phyloP scores from a whole-genome alignment of 306 rosid species.

The Chamaecrista fasciculata region DNA sequence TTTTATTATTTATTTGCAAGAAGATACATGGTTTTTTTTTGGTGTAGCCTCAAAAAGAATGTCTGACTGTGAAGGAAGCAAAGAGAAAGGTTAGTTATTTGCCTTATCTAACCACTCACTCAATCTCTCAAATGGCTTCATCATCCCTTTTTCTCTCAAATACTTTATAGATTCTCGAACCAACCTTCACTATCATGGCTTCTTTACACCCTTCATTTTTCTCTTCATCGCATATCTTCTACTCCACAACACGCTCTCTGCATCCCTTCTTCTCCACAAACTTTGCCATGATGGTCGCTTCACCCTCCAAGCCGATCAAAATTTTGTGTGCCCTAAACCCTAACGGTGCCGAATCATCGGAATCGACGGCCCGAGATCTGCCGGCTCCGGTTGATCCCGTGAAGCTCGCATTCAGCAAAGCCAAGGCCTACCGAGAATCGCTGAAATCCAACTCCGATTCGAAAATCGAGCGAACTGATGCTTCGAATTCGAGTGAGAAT shows the following conservation, averaged over 20 bases:
- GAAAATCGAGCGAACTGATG: slow-evolving; percentile 31
- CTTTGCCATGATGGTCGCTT: slow-evolving; percentile 1
- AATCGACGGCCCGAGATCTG: slow-evolving; percentile 28
- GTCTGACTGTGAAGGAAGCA: no score
- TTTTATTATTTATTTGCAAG: no score
- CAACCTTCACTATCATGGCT: slow-evolving; percentile 39
- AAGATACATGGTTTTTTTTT: no score
- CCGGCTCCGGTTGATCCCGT: slow-evolving; percentile 44
- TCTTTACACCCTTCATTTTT: slow-evolving; percentile 47
- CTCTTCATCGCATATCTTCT: slow-evolving; percentile 39
- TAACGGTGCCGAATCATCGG: slow-evolving; percentile 42
- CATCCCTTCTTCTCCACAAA: slow-evolving; percentile 36
- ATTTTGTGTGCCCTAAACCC: slow-evolving; percentile 34
- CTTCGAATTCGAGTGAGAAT: slow-evolving; percentile 21
- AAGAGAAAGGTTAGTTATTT: neutral
- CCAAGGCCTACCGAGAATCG: slow-evolving; percentile 55
- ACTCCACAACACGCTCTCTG: slow-evolving; percentile 38
- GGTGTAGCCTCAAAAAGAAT: no score
- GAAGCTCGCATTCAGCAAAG: slow-evolving; percentile 67
- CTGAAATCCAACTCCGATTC: slow-evolving; percentile 19
- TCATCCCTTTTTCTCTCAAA: neutral
- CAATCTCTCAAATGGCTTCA: neutral
- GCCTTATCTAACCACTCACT: neutral
- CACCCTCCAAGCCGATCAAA: slow-evolving; percentile 39
- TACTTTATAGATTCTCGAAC: neutral